These are phyloP conservation scores for Phytophthora syringae DNA, from an alignment of 352 stramenopile genomes.

Conservation along the genomic window DNA sequence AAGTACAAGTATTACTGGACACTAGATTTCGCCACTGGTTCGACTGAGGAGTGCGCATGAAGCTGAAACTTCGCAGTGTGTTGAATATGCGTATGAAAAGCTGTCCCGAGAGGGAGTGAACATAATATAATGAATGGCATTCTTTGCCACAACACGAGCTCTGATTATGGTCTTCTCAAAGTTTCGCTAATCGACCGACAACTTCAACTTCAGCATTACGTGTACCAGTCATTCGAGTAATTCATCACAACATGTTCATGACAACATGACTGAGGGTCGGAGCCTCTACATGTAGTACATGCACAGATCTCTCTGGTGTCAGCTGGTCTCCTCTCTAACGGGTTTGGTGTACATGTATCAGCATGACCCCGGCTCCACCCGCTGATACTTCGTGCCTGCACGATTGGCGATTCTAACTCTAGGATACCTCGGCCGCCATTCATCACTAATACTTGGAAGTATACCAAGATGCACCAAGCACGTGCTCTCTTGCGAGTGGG, in stretches of 20 bases:
- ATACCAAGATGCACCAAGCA: constrained; percentile 6
- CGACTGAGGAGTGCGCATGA: constrained; percentile 29
- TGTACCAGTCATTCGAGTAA: too few species aligned
- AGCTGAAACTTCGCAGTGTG: background rate
- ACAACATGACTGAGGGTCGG: too few species aligned
- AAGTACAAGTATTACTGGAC: constrained; percentile 66
- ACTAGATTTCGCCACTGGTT: constrained; percentile 48
- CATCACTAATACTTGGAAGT: too few species aligned
- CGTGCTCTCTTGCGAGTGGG: constrained; percentile 5
- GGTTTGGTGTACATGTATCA: too few species aligned
- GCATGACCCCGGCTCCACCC: constrained; percentile 3
- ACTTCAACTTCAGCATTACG: background rate
- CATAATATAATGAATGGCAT: constrained; percentile 8
- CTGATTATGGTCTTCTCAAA: background rate
- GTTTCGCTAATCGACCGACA: background rate
- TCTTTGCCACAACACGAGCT: background rate
- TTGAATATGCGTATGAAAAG: constrained; percentile 13
- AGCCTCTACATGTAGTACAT: too few species aligned
- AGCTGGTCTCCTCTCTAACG: background rate
- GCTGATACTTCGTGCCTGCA: background rate
- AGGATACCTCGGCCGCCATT: background rate
- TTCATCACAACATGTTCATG: too few species aligned
- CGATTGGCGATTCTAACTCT: constrained; percentile 12
- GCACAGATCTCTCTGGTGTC: too few species aligned
- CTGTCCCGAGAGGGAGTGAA: constrained; percentile 7